These are phyloP conservation scores for Carpinus viminea DNA, from an alignment of 306 rosid genomes.

Conservation along the genomic window DNA sequence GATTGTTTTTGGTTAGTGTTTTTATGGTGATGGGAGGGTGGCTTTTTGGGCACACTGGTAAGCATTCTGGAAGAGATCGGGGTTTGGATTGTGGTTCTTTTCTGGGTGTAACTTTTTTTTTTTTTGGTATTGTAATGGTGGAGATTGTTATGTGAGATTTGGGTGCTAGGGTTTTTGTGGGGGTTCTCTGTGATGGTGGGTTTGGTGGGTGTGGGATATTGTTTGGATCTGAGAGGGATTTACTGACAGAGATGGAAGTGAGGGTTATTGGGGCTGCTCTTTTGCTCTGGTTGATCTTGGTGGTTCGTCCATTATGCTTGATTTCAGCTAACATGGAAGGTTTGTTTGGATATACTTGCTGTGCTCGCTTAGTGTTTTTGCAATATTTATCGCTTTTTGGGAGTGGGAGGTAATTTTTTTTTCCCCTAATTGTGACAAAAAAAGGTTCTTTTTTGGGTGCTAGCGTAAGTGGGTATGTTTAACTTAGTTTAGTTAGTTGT, in stretches of 20 bases:
- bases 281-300: conserved; percentile 52
- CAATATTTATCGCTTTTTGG: conserved; percentile 8
- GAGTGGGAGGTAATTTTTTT: conserved; percentile 8
- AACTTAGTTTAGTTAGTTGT: not conserved
- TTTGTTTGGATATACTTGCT: conserved; percentile 11
- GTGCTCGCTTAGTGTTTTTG: conserved; percentile 12
- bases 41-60: conserved; percentile 20
- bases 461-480: conserved; percentile 4
- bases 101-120: conserved; percentile 19
- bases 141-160: conserved; percentile 44
- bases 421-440: not conserved
- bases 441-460: not conserved
- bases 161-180: conserved; percentile 43
- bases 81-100: conserved; percentile 39
- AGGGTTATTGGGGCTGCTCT: conserved; percentile 50
- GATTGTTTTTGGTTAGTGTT: not conserved
- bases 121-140: conserved; percentile 37
- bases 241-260: conserved; percentile 60
- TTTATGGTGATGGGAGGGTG: conserved; percentile 16
- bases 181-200: conserved; percentile 48
- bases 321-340: conserved; percentile 98
- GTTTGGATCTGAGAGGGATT: conserved; percentile 82
- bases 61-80: conserved; percentile 56
- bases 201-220: conserved; percentile 41
- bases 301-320: conserved; percentile 67